A percentile compares a stretch with the other conserved stretches of the same genome.
These are phyloP conservation scores for Polychytrium aggregatum DNA, from an alignment of 192 early-diverging fungal genomes.

Conservation along the genomic window DNA sequence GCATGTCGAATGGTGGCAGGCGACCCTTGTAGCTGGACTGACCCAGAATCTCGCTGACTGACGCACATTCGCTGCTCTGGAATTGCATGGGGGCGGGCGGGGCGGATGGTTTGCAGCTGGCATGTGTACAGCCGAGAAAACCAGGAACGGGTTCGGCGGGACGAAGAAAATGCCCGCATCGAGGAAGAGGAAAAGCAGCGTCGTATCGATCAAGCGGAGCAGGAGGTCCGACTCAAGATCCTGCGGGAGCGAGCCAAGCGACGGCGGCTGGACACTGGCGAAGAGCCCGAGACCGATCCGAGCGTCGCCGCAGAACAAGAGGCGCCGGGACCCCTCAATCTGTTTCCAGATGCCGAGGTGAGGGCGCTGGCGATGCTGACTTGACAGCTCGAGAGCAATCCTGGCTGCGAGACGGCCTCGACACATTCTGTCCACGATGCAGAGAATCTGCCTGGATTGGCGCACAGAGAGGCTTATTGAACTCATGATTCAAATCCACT, in stretches of 20 bases:
- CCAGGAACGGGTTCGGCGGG: slow-evolving; percentile 48
- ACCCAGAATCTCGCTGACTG: background rate
- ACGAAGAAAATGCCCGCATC: slow-evolving; percentile 55
- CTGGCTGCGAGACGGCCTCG: slow-evolving; percentile 1
- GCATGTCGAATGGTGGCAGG: too few species aligned
- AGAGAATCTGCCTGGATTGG: slow-evolving; percentile 39
- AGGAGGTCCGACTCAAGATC: slow-evolving; percentile 42
- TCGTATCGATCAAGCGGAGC: slow-evolving; percentile 42
- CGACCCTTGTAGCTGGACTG: background rate
- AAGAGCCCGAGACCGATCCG: slow-evolving; percentile 4
- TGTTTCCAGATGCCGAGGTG: slow-evolving; percentile 45
- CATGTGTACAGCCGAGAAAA: slow-evolving; percentile 68
- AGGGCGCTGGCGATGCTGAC: slow-evolving; percentile 1
- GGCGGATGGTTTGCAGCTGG: slow-evolving; percentile 37
- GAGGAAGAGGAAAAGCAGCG: slow-evolving; percentile 39
- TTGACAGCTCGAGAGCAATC: slow-evolving; percentile 1
- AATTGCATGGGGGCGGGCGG: too few species aligned
- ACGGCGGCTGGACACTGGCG: background rate
- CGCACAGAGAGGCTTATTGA: slow-evolving; percentile 40
- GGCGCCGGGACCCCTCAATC: slow-evolving; percentile 36
- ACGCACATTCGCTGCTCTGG: too few species aligned
- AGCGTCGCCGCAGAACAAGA: slow-evolving; percentile 1
- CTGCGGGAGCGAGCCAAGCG: slow-evolving; percentile 24
- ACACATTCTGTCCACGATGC: slow-evolving; percentile 44
- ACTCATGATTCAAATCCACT: too few species aligned